phyloP scores from a whole-genome alignment of 495 filamentous ascomycete genomes.

The Chaetomium tenue region DNA sequence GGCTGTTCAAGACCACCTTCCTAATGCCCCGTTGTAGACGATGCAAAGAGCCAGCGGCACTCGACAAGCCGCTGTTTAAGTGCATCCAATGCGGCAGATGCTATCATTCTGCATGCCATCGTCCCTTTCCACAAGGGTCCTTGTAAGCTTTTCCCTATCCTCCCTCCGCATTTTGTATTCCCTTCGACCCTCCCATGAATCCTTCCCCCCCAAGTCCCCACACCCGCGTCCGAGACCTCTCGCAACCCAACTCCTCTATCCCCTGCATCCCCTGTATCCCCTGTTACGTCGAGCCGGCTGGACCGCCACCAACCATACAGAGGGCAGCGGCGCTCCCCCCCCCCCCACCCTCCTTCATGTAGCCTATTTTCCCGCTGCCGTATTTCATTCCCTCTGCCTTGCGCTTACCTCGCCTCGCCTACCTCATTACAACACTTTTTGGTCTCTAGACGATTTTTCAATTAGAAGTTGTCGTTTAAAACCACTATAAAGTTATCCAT shows the following conservation, averaged over 20 bases:
- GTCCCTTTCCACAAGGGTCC: slow-evolving; percentile 13
- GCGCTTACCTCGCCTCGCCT: slow-evolving; percentile 3
- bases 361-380: slow-evolving; percentile 18
- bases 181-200: background rate
- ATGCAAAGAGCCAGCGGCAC: slow-evolving; percentile 13
- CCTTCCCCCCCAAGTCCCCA: too few species aligned
- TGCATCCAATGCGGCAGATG: slow-evolving; percentile 13
- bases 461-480: background rate
- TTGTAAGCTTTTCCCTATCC: slow-evolving; percentile 13
- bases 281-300: background rate
- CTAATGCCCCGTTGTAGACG: slow-evolving; percentile 20
- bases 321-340: slow-evolving; percentile 5
- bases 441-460: background rate
- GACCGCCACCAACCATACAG: slow-evolving; percentile 15
- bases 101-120: slow-evolving; percentile 22
- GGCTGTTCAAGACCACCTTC: background rate
- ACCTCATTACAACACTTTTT: background rate
- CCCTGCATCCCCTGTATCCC: background rate
- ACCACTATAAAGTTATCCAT: background rate
- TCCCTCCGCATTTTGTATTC: background rate
- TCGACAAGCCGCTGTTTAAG: slow-evolving; percentile 16
- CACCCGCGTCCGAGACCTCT: background rate
- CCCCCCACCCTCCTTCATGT: slow-evolving; percentile 13
- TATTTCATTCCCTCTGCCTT: slow-evolving; percentile 6
- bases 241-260: background rate